phyloP scores from a whole-genome alignment of 305 asterid species.

The Fraxinus sp. region DNA sequence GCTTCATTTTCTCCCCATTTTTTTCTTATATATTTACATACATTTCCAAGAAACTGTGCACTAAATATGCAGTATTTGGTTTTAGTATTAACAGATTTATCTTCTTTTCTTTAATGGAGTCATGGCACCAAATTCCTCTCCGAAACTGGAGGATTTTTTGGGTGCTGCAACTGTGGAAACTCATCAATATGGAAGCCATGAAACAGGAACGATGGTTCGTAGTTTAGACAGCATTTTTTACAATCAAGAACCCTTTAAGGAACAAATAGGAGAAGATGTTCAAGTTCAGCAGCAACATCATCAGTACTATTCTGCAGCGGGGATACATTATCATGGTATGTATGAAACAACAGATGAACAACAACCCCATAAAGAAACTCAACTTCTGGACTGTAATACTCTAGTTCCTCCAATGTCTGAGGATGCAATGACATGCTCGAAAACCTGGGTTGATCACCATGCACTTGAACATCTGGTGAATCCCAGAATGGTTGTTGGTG shows the following conservation, averaged over 20 bases:
- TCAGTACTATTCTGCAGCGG: slow-evolving; percentile 26
- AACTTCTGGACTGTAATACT: neutral
- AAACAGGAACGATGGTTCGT: slow-evolving; percentile 43
- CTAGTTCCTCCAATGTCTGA: slow-evolving; percentile 31
- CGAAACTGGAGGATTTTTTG: slow-evolving; percentile 77
- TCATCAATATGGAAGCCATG: slow-evolving; percentile 42
- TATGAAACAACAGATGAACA: slow-evolving; percentile 32
- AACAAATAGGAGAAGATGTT: slow-evolving; percentile 22
- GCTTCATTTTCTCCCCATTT: neutral
- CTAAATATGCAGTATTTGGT: neutral
- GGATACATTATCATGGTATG: slow-evolving; percentile 29
- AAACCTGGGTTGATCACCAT: slow-evolving; percentile 40
- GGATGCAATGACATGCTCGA: slow-evolving; percentile 38
- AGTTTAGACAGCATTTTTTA: slow-evolving; percentile 56
- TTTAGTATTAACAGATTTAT: neutral
- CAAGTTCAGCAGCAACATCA: slow-evolving; percentile 14
- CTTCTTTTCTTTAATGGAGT: slow-evolving; percentile 18
- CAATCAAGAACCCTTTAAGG: slow-evolving; percentile 39
- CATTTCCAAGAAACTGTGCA: neutral
- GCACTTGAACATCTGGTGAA: slow-evolving; percentile 25
- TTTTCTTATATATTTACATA: neutral
- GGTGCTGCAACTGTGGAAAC: slow-evolving; percentile 56
- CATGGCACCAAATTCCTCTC: slow-evolving; percentile 44
- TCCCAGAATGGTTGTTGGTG: slow-evolving; percentile 22
- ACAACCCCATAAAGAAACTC: slow-evolving; percentile 6